Evolutionary conservation across 805 yeast genomes (phyloP).

Genomic region (Metschnikowia cubensis): DNA sequence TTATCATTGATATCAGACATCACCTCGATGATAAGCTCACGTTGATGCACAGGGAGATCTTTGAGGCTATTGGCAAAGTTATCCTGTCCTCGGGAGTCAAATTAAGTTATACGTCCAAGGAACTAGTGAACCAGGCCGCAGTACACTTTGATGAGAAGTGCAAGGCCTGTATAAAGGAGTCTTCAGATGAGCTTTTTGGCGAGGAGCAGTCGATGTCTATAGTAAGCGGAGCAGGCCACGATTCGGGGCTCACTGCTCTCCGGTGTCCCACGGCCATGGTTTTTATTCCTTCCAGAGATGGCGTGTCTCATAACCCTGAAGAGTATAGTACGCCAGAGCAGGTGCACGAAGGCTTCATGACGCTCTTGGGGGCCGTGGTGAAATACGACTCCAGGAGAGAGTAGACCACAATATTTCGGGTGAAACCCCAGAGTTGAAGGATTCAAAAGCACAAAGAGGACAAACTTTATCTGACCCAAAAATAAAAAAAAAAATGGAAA

Average conservation of each 20-base stretch:
- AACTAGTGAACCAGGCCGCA: slow-evolving; percentile 50
- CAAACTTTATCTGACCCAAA: no score
- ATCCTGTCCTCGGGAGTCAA: slow-evolving; percentile 28
- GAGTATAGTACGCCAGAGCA: slow-evolving; percentile 66
- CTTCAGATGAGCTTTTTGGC: slow-evolving; percentile 50
- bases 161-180: slow-evolving; percentile 46
- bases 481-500: no score
- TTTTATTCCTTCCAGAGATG: slow-evolving; percentile 65
- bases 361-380: slow-evolving; percentile 46
- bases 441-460: no score
- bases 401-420: no score
- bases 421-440: no score
- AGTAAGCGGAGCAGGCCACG: slow-evolving; percentile 73
- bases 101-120: slow-evolving; percentile 38
- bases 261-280: slow-evolving; percentile 70
- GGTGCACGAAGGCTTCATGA: slow-evolving; percentile 55
- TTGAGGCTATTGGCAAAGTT: slow-evolving; percentile 33
- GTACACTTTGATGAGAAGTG: slow-evolving; percentile 53
- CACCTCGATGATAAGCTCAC: slow-evolving; percentile 41
- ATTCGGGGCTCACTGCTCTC: slow-evolving; percentile 55
- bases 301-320: slow-evolving; percentile 62
- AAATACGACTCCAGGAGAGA: slow-evolving; percentile 23
- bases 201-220: slow-evolving; percentile 42
- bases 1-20: slow-evolving; percentile 61
- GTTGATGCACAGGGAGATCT: slow-evolving; percentile 35